These are phyloP conservation scores for Heteromeles arbutifolia DNA, from an alignment of 306 rosid genomes.

Conservation along the genomic window DNA sequence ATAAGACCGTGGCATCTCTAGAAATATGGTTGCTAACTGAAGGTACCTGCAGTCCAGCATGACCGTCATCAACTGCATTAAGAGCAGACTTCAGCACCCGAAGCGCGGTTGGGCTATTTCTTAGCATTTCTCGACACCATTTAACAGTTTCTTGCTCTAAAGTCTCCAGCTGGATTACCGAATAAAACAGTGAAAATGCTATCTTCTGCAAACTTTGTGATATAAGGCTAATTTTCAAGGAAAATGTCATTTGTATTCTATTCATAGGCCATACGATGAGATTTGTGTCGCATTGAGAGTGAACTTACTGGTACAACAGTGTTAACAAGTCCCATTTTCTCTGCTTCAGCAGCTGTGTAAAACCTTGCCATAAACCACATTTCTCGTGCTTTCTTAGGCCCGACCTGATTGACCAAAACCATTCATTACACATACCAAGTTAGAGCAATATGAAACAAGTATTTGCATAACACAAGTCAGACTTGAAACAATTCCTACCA, in stretches of 20 bases:
- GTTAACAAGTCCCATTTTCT: conserved; percentile 91
- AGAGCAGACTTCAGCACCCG: conserved; percentile 81
- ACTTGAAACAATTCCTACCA: conserved; percentile 42
- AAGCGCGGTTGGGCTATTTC: conserved; percentile 88
- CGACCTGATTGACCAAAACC: conserved; percentile 40
- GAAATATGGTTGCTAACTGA: not conserved
- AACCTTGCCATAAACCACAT: conserved; percentile 89
- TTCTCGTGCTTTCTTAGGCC: conserved; percentile 86
- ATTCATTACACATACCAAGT: not conserved
- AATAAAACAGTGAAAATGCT: not conserved
- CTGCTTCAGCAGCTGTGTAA: conserved; percentile 81
- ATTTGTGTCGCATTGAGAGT: not conserved
- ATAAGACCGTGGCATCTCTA: not conserved
- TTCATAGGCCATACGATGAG: not conserved
- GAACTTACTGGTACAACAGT: conserved; percentile 69
- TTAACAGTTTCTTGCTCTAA: conserved; percentile 81
- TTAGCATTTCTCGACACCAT: conserved; percentile 80
- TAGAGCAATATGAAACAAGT: not conserved
- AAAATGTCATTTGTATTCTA: not conserved
- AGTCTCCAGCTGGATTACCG: conserved; percentile 46
- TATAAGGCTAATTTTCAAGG: not conserved
- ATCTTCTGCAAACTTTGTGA: not conserved
- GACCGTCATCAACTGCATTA: conserved; percentile 89
- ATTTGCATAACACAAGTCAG: not conserved
- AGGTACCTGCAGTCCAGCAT: conserved; percentile 86